Conservation (phyloP, 352 stramenopile genomes). For the Aphanomyces invadans region DNA sequence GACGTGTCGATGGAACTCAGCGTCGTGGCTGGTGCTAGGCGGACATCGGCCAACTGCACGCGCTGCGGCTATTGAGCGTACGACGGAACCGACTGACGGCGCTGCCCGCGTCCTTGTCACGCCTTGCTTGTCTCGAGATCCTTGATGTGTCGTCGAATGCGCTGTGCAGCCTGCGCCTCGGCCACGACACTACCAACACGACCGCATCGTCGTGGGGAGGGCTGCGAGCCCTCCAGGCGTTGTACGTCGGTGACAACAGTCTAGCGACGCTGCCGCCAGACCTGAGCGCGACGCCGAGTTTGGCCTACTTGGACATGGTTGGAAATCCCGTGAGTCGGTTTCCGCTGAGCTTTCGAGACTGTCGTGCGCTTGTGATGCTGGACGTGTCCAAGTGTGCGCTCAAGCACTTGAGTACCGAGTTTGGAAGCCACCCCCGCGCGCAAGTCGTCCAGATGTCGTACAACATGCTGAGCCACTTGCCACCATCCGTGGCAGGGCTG, state of each 20-base stretch:
- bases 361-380: constrained; percentile 44
- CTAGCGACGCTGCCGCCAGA: constrained; percentile 33
- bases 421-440: neutral
- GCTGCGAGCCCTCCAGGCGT: constrained; percentile 27
- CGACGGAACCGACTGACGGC: constrained; percentile 42
- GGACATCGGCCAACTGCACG: constrained; percentile 45
- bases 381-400: constrained; percentile 16
- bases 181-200: neutral
- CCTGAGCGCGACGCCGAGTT: constrained; percentile 26
- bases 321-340: constrained; percentile 40
- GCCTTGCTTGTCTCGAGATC: constrained; percentile 36
- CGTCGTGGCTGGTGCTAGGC: constrained; percentile 8
- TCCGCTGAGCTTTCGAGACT: constrained; percentile 41
- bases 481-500: constrained; percentile 8
- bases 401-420: constrained; percentile 14
- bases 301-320: constrained; percentile 37
- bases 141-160: constrained; percentile 24
- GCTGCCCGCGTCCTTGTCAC: constrained; percentile 32
- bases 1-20: too few species aligned
- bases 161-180: neutral
- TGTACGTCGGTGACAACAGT: constrained; percentile 37
- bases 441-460: constrained; percentile 15
- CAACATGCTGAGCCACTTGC: constrained; percentile 24
- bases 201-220: neutral
- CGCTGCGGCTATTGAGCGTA: constrained; percentile 41